Conservation (phyloP, 2,329 filamentous ascomycete species). For the Hypoxylon sp. region DNA sequence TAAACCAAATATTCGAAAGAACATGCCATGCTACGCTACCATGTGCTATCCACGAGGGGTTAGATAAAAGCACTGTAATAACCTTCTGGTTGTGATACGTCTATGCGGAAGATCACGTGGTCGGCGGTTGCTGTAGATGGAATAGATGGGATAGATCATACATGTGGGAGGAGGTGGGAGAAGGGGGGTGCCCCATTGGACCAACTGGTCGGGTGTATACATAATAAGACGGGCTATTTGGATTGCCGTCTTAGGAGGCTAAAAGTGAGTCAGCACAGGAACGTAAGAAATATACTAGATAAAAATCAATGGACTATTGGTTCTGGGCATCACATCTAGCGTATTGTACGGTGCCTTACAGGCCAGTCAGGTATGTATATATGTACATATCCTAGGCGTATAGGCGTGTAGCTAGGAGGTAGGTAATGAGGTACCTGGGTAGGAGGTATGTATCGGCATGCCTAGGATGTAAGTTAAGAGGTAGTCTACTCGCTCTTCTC, state of each 20-base stretch:
- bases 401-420: slow-evolving; percentile 11
- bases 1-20: slow-evolving; percentile 4
- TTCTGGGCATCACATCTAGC: slow-evolving; percentile 2
- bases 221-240: slow-evolving; percentile 38
- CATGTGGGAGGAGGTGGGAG: not conserved
- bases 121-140: slow-evolving; percentile 6
- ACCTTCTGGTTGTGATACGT: slow-evolving; percentile 9
- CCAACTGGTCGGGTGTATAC: slow-evolving; percentile 8
- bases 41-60: slow-evolving; percentile 32
- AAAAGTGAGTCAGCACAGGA: slow-evolving; percentile 25
- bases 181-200: slow-evolving; percentile 17
- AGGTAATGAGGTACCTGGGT: too few relatives aligned
- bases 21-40: slow-evolving; percentile 34
- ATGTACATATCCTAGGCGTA: not conserved
- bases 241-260: slow-evolving; percentile 31
- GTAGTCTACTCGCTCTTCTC: not conserved
- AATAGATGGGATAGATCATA: not conserved
- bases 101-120: slow-evolving; percentile 31
- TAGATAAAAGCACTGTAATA: not conserved
- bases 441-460: not conserved
- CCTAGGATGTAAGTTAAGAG: not conserved
- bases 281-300: slow-evolving; percentile 18
- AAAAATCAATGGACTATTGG: not conserved
- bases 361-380: not conserved
- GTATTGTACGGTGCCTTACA: slow-evolving; percentile 10